Evolutionary conservation across 2,329 filamentous ascomycete species (phyloP).

Genomic region (Neobulgaria alba): DNA sequence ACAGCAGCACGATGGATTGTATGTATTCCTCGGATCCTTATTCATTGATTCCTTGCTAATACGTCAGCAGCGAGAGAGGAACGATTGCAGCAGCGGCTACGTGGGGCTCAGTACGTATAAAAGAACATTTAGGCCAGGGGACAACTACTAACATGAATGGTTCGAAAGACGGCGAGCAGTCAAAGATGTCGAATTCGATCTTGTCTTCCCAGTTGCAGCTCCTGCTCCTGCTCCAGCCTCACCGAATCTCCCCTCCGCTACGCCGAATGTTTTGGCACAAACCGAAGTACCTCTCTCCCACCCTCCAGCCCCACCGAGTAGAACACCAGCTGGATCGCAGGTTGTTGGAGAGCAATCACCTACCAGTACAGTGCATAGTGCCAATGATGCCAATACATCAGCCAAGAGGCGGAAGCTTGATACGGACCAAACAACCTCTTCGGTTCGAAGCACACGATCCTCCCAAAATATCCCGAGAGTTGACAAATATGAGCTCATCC

Average conservation of each 20-base stretch:
- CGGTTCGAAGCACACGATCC: constrained; percentile 21
- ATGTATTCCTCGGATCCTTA: constrained; percentile 4
- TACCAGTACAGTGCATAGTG: constrained; percentile 3
- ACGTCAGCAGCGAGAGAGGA: constrained; percentile 43
- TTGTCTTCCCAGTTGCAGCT: constrained; percentile 36
- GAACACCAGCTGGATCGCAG: constrained; percentile 1
- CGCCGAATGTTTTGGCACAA: constrained; percentile 9
- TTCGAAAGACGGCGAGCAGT: constrained; percentile 38
- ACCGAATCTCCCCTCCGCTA: constrained; percentile 9
- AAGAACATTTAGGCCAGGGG: not conserved
- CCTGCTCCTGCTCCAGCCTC: constrained; percentile 5
- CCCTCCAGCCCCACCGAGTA: constrained; percentile 7
- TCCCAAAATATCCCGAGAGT: constrained; percentile 15
- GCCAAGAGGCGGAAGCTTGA: constrained; percentile 27
- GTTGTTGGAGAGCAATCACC: not conserved
- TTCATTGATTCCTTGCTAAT: not conserved
- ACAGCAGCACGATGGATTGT: too few species aligned
- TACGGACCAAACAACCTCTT: constrained; percentile 17
- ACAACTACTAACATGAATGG: constrained; percentile 29
- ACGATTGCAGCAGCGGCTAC: constrained; percentile 55
- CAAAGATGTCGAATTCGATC: constrained; percentile 50
- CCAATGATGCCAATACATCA: constrained; percentile 28
- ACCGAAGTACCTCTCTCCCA: constrained; percentile 10
- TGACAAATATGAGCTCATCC: constrained; percentile 13
- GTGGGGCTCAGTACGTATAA: constrained; percentile 49